Evolutionary conservation across 1,139 yeast species (phyloP).

Genomic region (Pichia sp.): DNA sequence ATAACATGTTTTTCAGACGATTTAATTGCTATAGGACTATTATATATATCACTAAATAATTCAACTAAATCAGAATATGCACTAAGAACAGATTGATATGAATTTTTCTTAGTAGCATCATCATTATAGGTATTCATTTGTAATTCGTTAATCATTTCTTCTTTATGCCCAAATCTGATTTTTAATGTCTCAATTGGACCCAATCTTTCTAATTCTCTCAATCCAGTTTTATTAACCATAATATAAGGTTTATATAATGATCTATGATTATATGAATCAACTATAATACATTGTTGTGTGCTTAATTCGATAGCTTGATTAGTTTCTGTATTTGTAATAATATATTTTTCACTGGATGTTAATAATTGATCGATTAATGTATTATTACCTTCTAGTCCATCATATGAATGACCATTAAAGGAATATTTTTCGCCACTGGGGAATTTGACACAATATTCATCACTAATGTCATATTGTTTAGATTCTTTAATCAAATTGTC

Average conservation of each 20-base stretch:
- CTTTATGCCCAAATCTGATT: constrained; percentile 2
- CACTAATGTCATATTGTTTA: not conserved
- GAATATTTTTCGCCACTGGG: constrained; percentile 6
- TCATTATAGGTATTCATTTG: not conserved
- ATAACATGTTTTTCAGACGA: not conserved
- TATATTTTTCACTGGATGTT: constrained; percentile 15
- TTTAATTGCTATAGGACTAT: not conserved
- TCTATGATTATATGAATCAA: constrained; percentile 29
- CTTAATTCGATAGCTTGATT: constrained; percentile 24
- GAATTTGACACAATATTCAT: constrained; percentile 1
- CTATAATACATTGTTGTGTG: constrained; percentile 40
- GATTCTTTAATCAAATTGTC: not conserved
- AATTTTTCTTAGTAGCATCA: not conserved
- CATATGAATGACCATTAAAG: constrained; percentile 16
- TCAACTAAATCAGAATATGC: constrained; percentile 1
- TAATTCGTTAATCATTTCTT: not conserved
- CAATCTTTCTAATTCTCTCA: constrained; percentile 29
- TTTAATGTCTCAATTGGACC: constrained; percentile 15
- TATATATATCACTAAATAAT: not conserved
- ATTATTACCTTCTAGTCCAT: constrained; percentile 11
- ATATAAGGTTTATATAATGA: constrained; percentile 34
- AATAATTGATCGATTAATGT: constrained; percentile 15
- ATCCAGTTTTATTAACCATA: constrained; percentile 35
- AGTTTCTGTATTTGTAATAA: constrained; percentile 11
- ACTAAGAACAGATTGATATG: not conserved